Base-by-base conservation (phyloP, 164 flowering plant genomes). In the Stephania cephalantha region DNA sequence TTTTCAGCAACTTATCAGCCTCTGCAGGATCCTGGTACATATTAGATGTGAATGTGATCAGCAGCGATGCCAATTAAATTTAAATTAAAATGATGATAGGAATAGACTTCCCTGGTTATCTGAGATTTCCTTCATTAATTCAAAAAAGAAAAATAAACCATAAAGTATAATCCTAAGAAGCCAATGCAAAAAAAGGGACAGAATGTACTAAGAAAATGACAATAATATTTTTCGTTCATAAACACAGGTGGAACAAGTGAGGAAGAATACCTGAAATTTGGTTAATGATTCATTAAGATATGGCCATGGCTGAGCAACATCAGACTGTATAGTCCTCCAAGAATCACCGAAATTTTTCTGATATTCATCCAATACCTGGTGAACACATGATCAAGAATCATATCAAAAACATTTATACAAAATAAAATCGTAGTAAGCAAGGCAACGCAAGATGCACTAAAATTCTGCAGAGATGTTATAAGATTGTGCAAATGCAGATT, bases 1-100 rank as follows among this genome's bases (percentile, higher is more conserved):
- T 96, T 81, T 88, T 94, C 83, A 96, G 74, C 81, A 96, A 83
- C 87, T 94, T 96, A 79, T 96, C 99, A 80, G 99, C 99, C 82
- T 96, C 98, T 35, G 94, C 97, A 75, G 99, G 99, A 73, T 94
- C 99, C 98, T 96, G 79, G 3, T 67, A 70, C 42, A 50, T 11
- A 72, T 35, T 35, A 35, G 70, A 12, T 76, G n/a, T n/a, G 4
- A 12, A 1, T 53, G 52, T 35, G 42, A 35, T 68, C 46, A 66
- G 46, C 66, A 61, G 9, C 7, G 22, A 61, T 15, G 20, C 18
- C 20, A n/a, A 7, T n/a, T 20, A 61, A 61, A n/a, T 22, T 58
- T 58, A 58, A n/a, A 58, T 5, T 58, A 58, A 18, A 58, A 18
- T 58, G 20, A 58, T 58, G 20, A 61, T 17, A 61, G 66, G 18